Conservation (phyloP, 768 basidiomycete genomes). For the Psilocybe cubensis region DNA sequence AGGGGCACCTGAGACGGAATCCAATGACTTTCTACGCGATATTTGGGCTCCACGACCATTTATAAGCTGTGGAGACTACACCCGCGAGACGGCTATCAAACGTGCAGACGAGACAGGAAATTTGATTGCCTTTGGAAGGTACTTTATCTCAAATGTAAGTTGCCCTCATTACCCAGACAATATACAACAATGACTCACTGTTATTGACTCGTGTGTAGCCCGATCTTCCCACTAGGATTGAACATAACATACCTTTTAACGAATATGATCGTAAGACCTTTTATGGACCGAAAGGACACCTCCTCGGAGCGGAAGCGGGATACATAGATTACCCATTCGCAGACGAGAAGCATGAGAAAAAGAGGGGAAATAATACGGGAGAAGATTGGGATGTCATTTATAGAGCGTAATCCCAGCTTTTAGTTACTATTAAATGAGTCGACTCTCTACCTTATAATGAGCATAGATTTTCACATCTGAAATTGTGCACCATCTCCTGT, state of each 20-base stretch:
- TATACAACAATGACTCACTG: not conserved
- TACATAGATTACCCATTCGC: conserved; percentile 36
- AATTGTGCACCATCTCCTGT: too few species aligned
- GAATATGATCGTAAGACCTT: conserved; percentile 40
- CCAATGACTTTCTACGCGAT: conserved; percentile 49
- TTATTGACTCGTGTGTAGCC: too few species aligned
- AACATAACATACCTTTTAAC: conserved; percentile 35
- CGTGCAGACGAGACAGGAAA: conserved; percentile 39
- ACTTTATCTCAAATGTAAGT: conserved; percentile 37
- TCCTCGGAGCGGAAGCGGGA: conserved; percentile 24
- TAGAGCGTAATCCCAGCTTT: too few species aligned
- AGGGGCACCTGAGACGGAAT: conserved; percentile 18
- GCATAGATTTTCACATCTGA: too few species aligned
- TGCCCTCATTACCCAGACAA: conserved; percentile 1
- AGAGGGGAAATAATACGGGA: too few species aligned
- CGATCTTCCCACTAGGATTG: conserved; percentile 41
- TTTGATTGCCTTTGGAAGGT: conserved; percentile 34
- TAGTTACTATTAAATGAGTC: too few species aligned
- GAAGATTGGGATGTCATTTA: too few species aligned
- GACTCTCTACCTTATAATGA: too few species aligned
- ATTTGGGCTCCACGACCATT: conserved; percentile 48
- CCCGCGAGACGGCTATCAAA: conserved; percentile 38
- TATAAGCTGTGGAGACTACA: conserved; percentile 49
- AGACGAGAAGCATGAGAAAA: not conserved
- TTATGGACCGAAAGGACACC: conserved; percentile 31